A percentile compares a stretch with the other conserved stretches of the same genome.
Evolutionary conservation across 257 asterid genomes (phyloP).

Genomic region (Solanum ossicruentum): DNA sequence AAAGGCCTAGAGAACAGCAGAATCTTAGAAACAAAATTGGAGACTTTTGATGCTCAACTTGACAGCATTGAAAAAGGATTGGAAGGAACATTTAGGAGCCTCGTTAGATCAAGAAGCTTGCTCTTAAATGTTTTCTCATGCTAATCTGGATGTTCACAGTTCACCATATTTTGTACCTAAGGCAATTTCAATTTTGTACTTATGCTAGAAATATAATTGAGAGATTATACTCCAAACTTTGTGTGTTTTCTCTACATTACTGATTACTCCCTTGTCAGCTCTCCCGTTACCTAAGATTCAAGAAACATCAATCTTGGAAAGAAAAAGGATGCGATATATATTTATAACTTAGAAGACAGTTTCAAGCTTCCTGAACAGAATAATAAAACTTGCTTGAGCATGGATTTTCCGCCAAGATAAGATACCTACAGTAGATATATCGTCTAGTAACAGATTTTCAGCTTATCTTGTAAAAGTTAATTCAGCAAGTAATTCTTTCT

Average conservation of each 20-base stretch:
- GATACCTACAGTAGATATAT: background rate
- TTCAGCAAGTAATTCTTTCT: background rate
- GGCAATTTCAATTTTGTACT: background rate
- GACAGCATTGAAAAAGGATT: background rate
- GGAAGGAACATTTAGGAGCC: background rate
- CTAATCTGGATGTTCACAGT: background rate
- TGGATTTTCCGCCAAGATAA: background rate
- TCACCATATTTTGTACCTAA: background rate
- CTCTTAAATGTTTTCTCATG: slow-evolving; percentile 1
- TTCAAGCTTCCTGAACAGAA: background rate
- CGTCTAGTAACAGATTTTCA: background rate
- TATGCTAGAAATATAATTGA: background rate
- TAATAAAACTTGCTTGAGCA: background rate
- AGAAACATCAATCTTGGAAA: background rate
- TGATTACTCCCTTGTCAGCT: background rate
- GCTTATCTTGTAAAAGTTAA: background rate
- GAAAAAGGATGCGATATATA: too few relatives aligned
- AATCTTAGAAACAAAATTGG: background rate
- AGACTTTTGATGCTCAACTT: slow-evolving; percentile 8
- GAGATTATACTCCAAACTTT: background rate
- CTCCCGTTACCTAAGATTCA: background rate
- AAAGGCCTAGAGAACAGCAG: slow-evolving; percentile 1
- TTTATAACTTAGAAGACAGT: background rate
- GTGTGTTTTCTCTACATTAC: background rate
- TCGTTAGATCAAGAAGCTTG: background rate